Percentiles rank a stretch among this genome's conserved stretches.
These are phyloP conservation scores for Oldenlandia corymbosa DNA, from an alignment of 257 asterid species.

Conservation along the genomic window DNA sequence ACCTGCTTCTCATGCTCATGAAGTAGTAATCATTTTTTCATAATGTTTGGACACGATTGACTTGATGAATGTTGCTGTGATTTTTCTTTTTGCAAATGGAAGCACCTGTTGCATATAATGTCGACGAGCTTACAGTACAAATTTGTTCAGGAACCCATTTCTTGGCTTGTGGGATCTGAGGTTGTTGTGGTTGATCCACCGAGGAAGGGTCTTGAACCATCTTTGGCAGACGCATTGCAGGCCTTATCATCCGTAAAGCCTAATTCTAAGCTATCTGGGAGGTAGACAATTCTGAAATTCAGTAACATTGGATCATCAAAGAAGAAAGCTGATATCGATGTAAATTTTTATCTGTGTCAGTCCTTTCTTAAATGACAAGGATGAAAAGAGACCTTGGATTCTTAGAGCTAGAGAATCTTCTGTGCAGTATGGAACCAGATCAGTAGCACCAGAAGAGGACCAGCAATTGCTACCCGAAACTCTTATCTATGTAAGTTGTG, in stretches of 20 bases:
- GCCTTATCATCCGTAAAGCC: slow-evolving; percentile 36
- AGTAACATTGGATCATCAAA: neutral
- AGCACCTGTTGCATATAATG: neutral
- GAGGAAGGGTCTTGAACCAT: slow-evolving; percentile 77
- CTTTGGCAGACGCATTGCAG: slow-evolving; percentile 58
- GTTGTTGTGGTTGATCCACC: slow-evolving; percentile 98
- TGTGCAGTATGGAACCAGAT: slow-evolving; percentile 34
- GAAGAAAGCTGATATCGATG: slow-evolving; percentile 3
- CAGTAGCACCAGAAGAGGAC: slow-evolving; percentile 44
- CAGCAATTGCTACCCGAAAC: slow-evolving; percentile 59
- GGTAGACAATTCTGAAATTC: slow-evolving; percentile 30
- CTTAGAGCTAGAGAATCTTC: slow-evolving; percentile 72
- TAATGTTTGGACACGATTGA: neutral
- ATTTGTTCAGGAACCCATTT: slow-evolving; percentile 62
- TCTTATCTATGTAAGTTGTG: slow-evolving; percentile 85
- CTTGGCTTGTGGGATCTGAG: slow-evolving; percentile 91
- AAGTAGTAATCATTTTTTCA: neutral
- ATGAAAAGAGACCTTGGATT: slow-evolving; percentile 88
- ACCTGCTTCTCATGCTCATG: neutral
- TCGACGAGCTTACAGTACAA: neutral
- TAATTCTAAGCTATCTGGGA: slow-evolving; percentile 37
- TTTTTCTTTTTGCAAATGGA: neutral
- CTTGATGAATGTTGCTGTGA: neutral
- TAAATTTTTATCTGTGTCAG: slow-evolving; percentile 21
- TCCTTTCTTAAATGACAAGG: slow-evolving; percentile 33